Evolutionary conservation across 202 grass and related monocot genomes (phyloP), one percentile per base, ranked within the genome.

Genomic region (Musa balbisiana): DNA sequence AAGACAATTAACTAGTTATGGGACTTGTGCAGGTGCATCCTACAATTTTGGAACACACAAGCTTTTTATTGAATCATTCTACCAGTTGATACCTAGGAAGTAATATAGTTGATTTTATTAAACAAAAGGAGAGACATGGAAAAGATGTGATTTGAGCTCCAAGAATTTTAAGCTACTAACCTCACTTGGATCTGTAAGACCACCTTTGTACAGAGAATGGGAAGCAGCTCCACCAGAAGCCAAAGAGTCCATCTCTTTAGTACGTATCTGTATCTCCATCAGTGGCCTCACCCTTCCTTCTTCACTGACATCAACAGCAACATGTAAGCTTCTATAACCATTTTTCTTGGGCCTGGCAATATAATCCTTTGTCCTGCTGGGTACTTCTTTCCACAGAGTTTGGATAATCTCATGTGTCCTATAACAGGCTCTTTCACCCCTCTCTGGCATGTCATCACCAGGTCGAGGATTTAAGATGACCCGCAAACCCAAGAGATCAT

Each of bases 201-300:
- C 94, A 11, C 90, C 94, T 64, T 97, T 97, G 76, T 97, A 97
- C 67, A 97, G 81, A 78, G 94, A 93, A 80, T 97, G 94, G 13
- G 94, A 93, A 10, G 90, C 94, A 12, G 78, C 86, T 80, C 94
- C 94, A 78, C 90, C 94, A 89, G 88, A 85, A 75, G 94, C 90
- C 53, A 75, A 81, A 72, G 17, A 75, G 60, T 93, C 78, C 94
- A 93, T 97, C 74, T 91, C 90, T 49, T 63, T 85, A 51, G 94
- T 91, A 53, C 88, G 90, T 81, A 97, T 97, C 53, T 97, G 94
- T 85, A 97, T 85, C 88, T 97, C 94, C 87, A 97, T 91, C 52
- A 93, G 67, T 11, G 94, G 90, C 67, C 84, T 86, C 3, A 64
- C 71, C 71, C 69, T 84, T 52, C 82, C 90, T 74, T 81, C 75